These are phyloP conservation scores for Penicillium herquei DNA, from an alignment of 495 filamentous ascomycete species.

Conservation along the genomic window DNA sequence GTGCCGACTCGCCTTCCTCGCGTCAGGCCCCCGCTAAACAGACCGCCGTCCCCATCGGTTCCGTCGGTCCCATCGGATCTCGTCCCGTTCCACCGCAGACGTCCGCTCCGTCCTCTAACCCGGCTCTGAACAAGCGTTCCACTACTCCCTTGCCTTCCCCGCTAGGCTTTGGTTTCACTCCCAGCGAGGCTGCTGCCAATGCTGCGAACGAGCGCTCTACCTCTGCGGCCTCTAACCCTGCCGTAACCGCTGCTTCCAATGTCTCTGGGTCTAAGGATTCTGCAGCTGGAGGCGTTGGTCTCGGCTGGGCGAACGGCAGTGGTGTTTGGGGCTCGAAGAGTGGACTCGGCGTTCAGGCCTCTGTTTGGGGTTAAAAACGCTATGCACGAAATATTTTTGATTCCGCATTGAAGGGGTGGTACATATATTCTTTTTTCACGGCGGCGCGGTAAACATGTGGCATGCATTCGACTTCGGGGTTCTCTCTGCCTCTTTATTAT, in stretches of 20 bases:
- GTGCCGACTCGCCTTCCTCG: conserved; percentile 79
- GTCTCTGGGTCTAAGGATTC: conserved; percentile 44
- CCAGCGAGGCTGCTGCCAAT: conserved; percentile 46
- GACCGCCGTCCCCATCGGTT: conserved; percentile 53
- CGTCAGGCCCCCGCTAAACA: conserved; percentile 55
- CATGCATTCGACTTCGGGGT: conserved; percentile 16
- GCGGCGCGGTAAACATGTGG: conserved; percentile 4
- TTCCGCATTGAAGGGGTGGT: conserved; percentile 4
- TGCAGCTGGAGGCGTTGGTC: conserved; percentile 45
- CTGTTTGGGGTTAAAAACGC: conserved; percentile 69
- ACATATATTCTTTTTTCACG: not conserved
- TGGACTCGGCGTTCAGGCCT: conserved; percentile 67
- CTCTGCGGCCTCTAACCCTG: conserved; percentile 62
- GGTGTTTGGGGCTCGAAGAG: conserved; percentile 76
- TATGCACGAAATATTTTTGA: not conserved
- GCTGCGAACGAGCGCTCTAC: conserved; percentile 55
- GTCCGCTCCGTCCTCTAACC: conserved; percentile 53
- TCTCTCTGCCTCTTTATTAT: not conserved
- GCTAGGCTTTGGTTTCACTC: conserved; percentile 69
- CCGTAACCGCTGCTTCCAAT: conserved; percentile 30
- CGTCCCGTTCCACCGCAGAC: conserved; percentile 60
- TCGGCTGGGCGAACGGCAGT: conserved; percentile 70
- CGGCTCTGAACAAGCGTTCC: conserved; percentile 76
- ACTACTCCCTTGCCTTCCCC: conserved; percentile 90
- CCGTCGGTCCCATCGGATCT: conserved; percentile 92